Percentiles rank a stretch among this genome's conserved stretches.
phyloP scores from a whole-genome alignment of 2,329 filamentous ascomycete genomes.

The Aspergillus pseudonomiae region DNA sequence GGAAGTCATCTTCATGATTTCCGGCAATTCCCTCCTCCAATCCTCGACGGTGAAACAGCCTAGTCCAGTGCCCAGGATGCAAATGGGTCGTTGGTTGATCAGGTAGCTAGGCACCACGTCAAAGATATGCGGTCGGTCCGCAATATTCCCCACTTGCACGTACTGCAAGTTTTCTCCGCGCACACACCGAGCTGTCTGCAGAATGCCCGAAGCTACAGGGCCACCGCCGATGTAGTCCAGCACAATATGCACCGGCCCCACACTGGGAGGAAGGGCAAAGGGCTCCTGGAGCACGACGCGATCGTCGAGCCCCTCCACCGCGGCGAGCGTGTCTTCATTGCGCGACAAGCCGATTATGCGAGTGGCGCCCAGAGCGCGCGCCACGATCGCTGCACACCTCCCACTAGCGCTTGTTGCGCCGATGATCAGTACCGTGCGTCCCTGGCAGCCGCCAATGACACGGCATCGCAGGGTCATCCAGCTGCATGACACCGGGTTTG shows the following conservation, averaged over 20 bases:
- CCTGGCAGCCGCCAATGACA: slow-evolving; percentile 2
- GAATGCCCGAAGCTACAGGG: not conserved
- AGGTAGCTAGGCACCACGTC: not conserved
- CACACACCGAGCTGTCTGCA: not conserved
- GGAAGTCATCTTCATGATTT: not conserved
- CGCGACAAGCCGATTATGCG: slow-evolving; percentile 5
- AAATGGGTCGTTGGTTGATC: slow-evolving; percentile 8
- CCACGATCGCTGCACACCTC: slow-evolving; percentile 2
- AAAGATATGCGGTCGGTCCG: not conserved
- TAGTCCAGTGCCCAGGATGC: slow-evolving; percentile 5
- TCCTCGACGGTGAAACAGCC: slow-evolving; percentile 7
- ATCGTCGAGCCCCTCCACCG: slow-evolving; percentile 6
- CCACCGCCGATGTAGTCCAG: slow-evolving; percentile 8
- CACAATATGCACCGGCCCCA: slow-evolving; percentile 3
- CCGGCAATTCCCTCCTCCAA: slow-evolving; percentile 3
- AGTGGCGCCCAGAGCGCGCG: slow-evolving; percentile 4
- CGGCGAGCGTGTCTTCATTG: not conserved
- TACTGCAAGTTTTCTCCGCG: slow-evolving; percentile 7
- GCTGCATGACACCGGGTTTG: slow-evolving; percentile 3
- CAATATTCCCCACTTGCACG: not conserved
- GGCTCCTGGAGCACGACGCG: not conserved
- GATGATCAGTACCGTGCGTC: slow-evolving; percentile 8
- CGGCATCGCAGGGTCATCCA: slow-evolving; percentile 10
- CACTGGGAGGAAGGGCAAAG: not conserved
- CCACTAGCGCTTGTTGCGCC: slow-evolving; percentile 9